A percentile compares a stretch with the other conserved stretches of the same genome.
Evolutionary conservation across 2,329 filamentous ascomycete species (phyloP).

Genomic region (Clarireedia monteithiana): DNA sequence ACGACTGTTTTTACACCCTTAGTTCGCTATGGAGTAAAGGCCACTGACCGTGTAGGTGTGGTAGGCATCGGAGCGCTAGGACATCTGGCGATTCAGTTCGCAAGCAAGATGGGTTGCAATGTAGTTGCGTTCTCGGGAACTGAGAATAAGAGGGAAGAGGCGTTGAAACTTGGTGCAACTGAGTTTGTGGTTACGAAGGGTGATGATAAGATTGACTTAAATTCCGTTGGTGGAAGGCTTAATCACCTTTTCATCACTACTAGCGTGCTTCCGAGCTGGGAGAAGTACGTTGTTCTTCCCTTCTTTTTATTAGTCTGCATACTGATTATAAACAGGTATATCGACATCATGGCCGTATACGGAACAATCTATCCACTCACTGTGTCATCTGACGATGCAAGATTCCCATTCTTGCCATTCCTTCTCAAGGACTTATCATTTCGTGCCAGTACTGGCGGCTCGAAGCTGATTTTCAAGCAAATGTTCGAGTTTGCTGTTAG

Average conservation of each 20-base stretch:
- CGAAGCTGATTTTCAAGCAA: conserved; percentile 41
- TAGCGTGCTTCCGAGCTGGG: conserved; percentile 42
- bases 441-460: conserved; percentile 22
- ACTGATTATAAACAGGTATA: conserved; percentile 35
- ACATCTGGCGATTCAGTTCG: conserved; percentile 63
- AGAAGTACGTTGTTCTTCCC: conserved; percentile 33
- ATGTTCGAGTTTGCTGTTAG: conserved; percentile 54
- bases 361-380: conserved; percentile 60
- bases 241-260: conserved; percentile 29
- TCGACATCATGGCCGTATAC: conserved; percentile 49
- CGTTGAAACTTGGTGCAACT: conserved; percentile 50
- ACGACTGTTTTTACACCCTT: conserved; percentile 45
- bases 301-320: not conserved
- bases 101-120: conserved; percentile 56
- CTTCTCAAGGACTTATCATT: conserved; percentile 21
- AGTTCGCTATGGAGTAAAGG: conserved; percentile 35
- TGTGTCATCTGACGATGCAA: conserved; percentile 41
- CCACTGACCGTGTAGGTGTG: conserved; percentile 61
- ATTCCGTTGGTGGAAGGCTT: not conserved
- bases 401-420: conserved; percentile 25
- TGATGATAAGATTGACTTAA: not conserved
- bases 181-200: conserved; percentile 38
- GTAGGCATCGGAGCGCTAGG: conserved; percentile 66
- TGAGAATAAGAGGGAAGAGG: conserved; percentile 48
- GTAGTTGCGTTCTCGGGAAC: conserved; percentile 55